A percentile compares a stretch with the other conserved stretches of the same genome.
Conservation (phyloP, 2,329 filamentous ascomycete genomes). For the Cladophialophora bantiana region DNA sequence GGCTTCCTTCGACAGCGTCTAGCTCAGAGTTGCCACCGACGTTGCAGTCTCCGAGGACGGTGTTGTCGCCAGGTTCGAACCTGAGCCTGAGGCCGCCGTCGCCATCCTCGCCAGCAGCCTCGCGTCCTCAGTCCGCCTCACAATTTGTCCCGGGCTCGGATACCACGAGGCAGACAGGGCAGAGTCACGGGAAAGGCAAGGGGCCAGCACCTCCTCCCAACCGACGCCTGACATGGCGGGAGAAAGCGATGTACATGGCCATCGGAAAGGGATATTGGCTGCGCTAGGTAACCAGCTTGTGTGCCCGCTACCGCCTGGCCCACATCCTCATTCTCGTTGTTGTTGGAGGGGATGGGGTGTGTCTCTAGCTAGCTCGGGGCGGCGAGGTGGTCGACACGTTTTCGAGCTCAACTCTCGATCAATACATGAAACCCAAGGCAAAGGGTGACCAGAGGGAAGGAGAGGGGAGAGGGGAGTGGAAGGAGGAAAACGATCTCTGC, state of each 20-base stretch:
- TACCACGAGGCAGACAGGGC: not conserved
- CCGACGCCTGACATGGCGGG: conserved; percentile 35
- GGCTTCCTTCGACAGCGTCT: not conserved
- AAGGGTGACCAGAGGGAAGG: not conserved
- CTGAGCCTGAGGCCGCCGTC: not conserved
- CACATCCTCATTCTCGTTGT: too few species aligned
- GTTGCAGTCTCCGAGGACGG: not conserved
- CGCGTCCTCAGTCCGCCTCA: not conserved
- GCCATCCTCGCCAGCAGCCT: not conserved
- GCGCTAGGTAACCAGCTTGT: conserved; percentile 26
- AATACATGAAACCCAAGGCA: not conserved
- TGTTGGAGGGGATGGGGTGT: too few species aligned
- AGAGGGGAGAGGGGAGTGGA: too few species aligned
- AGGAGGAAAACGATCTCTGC: too few species aligned
- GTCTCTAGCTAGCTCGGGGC: too few species aligned
- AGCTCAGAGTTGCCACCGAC: not conserved
- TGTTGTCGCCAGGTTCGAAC: not conserved
- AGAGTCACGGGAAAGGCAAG: conserved; percentile 11
- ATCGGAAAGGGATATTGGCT: conserved; percentile 44
- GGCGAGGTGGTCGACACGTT: not conserved
- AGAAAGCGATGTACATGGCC: conserved; percentile 42
- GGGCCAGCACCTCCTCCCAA: not conserved
- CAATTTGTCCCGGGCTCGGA: not conserved
- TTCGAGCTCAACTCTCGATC: conserved; percentile 4
- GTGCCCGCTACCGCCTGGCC: too few species aligned